These are phyloP conservation scores for Halenospora varia DNA, from an alignment of 495 filamentous ascomycete species.

Conservation along the genomic window DNA sequence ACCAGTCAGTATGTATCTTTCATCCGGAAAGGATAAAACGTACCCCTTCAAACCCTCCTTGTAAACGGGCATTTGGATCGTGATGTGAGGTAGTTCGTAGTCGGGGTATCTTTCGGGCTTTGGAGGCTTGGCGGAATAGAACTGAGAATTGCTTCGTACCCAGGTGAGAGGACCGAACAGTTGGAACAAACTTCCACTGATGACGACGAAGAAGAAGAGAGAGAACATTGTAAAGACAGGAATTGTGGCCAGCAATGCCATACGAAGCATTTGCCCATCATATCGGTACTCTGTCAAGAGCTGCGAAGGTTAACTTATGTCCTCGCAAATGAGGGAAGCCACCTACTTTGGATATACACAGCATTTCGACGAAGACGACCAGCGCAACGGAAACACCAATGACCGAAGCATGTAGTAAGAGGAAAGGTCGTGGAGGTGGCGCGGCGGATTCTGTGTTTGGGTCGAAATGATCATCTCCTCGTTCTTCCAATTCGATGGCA, in stretches of 20 bases:
- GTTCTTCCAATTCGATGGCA: conserved; percentile 3
- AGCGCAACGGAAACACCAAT: background rate
- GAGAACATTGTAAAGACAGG: background rate
- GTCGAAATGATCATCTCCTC: background rate
- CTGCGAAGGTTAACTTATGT: background rate
- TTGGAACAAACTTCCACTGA: conserved; percentile 8
- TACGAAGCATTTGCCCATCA: background rate
- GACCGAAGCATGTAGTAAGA: background rate
- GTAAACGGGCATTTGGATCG: conserved; percentile 34
- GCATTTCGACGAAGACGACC: conserved; percentile 4
- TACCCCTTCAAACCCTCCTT: conserved; percentile 27
- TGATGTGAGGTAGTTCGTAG: conserved; percentile 12
- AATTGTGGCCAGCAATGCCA: background rate
- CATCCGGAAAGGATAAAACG: background rate
- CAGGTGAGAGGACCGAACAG: conserved; percentile 11
- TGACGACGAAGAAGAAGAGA: conserved; percentile 7
- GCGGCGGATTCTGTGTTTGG: background rate
- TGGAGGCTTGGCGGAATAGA: conserved; percentile 2
- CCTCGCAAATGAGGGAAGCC: no score
- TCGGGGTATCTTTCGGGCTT: background rate
- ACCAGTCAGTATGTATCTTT: background rate
- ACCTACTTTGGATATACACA: conserved; percentile 6
- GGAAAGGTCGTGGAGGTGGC: conserved; percentile 1
- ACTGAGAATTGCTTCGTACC: conserved; percentile 8
- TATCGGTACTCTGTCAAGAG: conserved; percentile 11